These are phyloP conservation scores for Stylosanthes scabra DNA, from an alignment of 331 rosid genomes.

Conservation along the genomic window DNA sequence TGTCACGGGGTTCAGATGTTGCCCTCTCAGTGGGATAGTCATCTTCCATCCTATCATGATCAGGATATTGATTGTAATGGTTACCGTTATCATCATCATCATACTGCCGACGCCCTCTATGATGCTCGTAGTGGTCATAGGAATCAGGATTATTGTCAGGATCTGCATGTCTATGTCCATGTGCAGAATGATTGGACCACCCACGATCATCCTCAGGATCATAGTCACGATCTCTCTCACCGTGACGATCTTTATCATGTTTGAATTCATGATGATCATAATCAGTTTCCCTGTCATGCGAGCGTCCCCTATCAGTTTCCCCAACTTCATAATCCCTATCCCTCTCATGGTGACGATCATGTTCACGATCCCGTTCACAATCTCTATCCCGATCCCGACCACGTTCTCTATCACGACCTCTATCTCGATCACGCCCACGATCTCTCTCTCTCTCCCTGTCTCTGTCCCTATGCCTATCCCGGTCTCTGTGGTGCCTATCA, in stretches of 20 bases:
- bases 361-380: slow-evolving; percentile 62
- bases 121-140: slow-evolving; percentile 64
- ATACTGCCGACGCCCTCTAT: slow-evolving; percentile 58
- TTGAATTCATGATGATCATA: slow-evolving; percentile 81
- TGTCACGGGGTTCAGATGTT: slow-evolving; percentile 68
- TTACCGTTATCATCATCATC: slow-evolving; percentile 62
- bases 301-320: slow-evolving; percentile 67
- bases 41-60: slow-evolving; percentile 63
- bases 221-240: slow-evolving; percentile 63
- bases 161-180: slow-evolving; percentile 67
- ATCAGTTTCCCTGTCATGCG: slow-evolving; percentile 70
- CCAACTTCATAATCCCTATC: slow-evolving; percentile 77
- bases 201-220: slow-evolving; percentile 77
- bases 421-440: slow-evolving; percentile 63
- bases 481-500: slow-evolving; percentile 85
- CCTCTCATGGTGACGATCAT: slow-evolving; percentile 72
- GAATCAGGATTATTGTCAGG: slow-evolving; percentile 66
- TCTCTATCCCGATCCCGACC: slow-evolving; percentile 61
- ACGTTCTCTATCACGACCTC: slow-evolving; percentile 72
- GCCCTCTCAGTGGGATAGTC: slow-evolving; percentile 66
- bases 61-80: slow-evolving; percentile 68
- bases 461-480: slow-evolving; percentile 68
- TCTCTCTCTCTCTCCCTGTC: slow-evolving; percentile 72
- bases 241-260: slow-evolving; percentile 71
- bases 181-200: slow-evolving; percentile 71